A percentile compares a stretch with the other conserved stretches of the same genome.
Conservation (phyloP, 1,284 basidiomycete species). For the Cutaneotrichosporon sp. region DNA sequence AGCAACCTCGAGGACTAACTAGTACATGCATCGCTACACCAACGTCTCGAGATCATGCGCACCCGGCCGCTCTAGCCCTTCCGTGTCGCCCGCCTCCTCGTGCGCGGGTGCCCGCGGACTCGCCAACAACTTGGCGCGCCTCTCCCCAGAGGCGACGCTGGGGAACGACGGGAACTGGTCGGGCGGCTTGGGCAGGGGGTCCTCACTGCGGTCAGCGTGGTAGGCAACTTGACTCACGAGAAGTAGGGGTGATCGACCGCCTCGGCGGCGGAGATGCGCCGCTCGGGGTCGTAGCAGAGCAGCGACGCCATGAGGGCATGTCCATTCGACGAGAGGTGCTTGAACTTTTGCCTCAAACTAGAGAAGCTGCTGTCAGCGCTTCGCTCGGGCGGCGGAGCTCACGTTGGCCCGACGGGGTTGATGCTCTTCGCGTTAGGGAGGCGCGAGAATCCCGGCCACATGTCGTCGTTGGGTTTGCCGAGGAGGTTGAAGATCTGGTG, state of each 20-base stretch:
- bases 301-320: constrained; percentile 80
- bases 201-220: constrained; percentile 64
- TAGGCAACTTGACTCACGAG: constrained; percentile 60
- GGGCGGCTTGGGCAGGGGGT: constrained; percentile 94
- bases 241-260: constrained; percentile 92
- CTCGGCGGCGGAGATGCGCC: constrained; percentile 81
- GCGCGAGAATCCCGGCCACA: constrained; percentile 80
- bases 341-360: constrained; percentile 62
- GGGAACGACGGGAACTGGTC: constrained; percentile 96
- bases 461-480: constrained; percentile 77
- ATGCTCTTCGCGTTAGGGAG: constrained; percentile 80
- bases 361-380: constrained; percentile 53
- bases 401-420: constrained; percentile 67
- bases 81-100: constrained; percentile 21
- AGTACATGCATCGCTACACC: no score
- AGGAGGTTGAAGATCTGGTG: constrained; percentile 78
- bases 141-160: constrained; percentile 93
- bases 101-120: constrained; percentile 48
- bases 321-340: constrained; percentile 76
- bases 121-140: constrained; percentile 43
- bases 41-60: constrained; percentile 48
- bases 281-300: constrained; percentile 84
- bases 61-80: constrained; percentile 16
- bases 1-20: no score
- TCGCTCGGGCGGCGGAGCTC: no score